Conservation (phyloP, 2,329 filamentous ascomycete genomes). For the Periglandula ipomoeae region DNA sequence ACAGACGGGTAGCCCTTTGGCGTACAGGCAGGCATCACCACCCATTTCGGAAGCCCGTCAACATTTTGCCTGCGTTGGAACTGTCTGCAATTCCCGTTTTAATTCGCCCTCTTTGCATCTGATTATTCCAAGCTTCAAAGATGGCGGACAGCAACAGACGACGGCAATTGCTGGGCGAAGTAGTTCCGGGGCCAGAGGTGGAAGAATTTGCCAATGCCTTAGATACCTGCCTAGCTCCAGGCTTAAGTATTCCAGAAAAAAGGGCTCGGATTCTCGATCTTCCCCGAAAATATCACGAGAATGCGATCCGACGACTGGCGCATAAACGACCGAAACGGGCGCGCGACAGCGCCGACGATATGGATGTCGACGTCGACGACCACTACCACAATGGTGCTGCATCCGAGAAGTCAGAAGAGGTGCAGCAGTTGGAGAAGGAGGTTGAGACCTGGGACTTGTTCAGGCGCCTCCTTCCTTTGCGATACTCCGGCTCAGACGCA, state of each 20-base stretch:
- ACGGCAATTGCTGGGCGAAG: slow-evolving; percentile 17
- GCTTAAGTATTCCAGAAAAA: slow-evolving; percentile 41
- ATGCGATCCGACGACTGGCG: slow-evolving; percentile 31
- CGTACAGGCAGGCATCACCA: neutral
- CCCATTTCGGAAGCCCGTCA: neutral
- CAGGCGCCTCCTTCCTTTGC: slow-evolving; percentile 61
- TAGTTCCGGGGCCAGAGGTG: slow-evolving; percentile 69
- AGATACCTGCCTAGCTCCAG: slow-evolving; percentile 58
- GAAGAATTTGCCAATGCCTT: slow-evolving; percentile 78
- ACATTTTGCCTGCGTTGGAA: neutral
- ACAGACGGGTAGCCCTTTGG: neutral
- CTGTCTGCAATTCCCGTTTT: neutral
- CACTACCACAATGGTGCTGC: neutral
- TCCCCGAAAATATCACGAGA: slow-evolving; percentile 45
- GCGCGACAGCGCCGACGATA: slow-evolving; percentile 31
- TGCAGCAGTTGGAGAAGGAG: slow-evolving; percentile 63
- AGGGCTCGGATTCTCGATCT: slow-evolving; percentile 61
- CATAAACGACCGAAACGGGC: slow-evolving; percentile 19
- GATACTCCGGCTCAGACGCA: slow-evolving; percentile 38
- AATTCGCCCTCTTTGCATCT: neutral
- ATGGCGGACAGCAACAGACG: slow-evolving; percentile 4
- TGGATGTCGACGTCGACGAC: slow-evolving; percentile 50
- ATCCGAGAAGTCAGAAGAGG: slow-evolving; percentile 14
- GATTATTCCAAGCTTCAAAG: neutral
- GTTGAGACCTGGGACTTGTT: slow-evolving; percentile 86